Conservation (phyloP, 1,284 basidiomycete species). For the Polyporus tsugae region DNA sequence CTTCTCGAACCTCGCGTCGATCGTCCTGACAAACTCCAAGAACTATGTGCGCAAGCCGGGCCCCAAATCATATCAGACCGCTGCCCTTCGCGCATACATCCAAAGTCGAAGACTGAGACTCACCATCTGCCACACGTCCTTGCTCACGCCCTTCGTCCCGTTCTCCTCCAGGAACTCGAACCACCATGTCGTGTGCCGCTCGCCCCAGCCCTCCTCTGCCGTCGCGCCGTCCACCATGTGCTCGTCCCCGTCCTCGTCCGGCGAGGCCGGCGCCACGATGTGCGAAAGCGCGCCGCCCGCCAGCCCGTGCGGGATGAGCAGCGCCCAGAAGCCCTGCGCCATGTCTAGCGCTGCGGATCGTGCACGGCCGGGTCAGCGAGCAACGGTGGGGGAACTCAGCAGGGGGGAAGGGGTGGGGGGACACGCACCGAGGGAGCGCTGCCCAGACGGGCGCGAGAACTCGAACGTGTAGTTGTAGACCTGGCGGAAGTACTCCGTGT, state of each 20-base stretch:
- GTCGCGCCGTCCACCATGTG: slow-evolving; percentile 37
- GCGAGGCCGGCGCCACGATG: slow-evolving; percentile 45
- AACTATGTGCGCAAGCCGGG: slow-evolving; percentile 56
- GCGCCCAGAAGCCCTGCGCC: slow-evolving; percentile 86
- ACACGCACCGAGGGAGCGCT: slow-evolving; percentile 70
- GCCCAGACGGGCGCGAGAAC: slow-evolving; percentile 83
- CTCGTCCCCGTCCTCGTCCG: slow-evolving; percentile 58
- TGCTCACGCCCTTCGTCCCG: slow-evolving; percentile 86
- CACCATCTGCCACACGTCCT: slow-evolving; percentile 95
- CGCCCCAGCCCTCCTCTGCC: slow-evolving; percentile 67
- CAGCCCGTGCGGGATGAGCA: slow-evolving; percentile 86
- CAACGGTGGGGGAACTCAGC: background rate
- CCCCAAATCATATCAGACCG: background rate
- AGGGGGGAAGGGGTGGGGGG: background rate
- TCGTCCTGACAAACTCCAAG: slow-evolving; percentile 82
- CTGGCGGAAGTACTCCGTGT: slow-evolving; percentile 82
- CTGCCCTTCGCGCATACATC: background rate
- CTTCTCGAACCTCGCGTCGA: slow-evolving; percentile 82
- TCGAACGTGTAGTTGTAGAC: slow-evolving; percentile 93
- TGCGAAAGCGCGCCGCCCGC: slow-evolving; percentile 72
- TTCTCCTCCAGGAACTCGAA: slow-evolving; percentile 80
- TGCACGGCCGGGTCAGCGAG: background rate
- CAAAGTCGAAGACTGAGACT: slow-evolving; percentile 31
- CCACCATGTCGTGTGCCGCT: slow-evolving; percentile 82
- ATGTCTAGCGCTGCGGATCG: slow-evolving; percentile 64